A percentile compares a stretch with the other conserved stretches of the same genome.
phyloP scores from a whole-genome alignment of 495 filamentous ascomycete genomes.

The Thozetella sp. region DNA sequence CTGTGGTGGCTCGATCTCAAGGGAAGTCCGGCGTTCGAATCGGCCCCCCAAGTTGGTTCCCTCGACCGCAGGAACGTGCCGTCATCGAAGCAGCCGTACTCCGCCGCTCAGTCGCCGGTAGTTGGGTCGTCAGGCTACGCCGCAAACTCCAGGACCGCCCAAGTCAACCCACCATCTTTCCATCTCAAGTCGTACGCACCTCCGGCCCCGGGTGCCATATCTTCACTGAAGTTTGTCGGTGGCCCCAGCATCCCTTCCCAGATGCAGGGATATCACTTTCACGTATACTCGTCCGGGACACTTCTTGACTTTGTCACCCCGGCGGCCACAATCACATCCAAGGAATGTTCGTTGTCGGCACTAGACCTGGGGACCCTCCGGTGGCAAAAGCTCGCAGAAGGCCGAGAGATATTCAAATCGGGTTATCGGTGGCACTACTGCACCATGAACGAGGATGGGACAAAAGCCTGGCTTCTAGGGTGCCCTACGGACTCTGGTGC shows the following conservation, averaged over 20 bases:
- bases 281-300: slow-evolving; percentile 90
- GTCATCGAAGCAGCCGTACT: slow-evolving; percentile 43
- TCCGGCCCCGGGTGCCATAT: slow-evolving; percentile 78
- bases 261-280: slow-evolving; percentile 88
- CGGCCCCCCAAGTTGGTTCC: slow-evolving; percentile 66
- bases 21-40: slow-evolving; percentile 81
- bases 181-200: slow-evolving; percentile 72
- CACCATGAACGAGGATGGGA: slow-evolving; percentile 87
- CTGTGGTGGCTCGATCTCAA: slow-evolving; percentile 97
- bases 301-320: slow-evolving; percentile 93
- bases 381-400: slow-evolving; percentile 93
- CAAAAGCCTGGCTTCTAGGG: slow-evolving; percentile 95
- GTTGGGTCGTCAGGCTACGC: slow-evolving; percentile 75
- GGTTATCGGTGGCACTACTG: slow-evolving; percentile 98
- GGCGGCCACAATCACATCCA: slow-evolving; percentile 76
- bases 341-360: slow-evolving; percentile 87
- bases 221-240: slow-evolving; percentile 84
- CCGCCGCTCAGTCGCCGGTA: slow-evolving; percentile 34
- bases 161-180: slow-evolving; percentile 72
- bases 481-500: slow-evolving; percentile 69
- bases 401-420: slow-evolving; percentile 84
- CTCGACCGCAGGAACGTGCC: slow-evolving; percentile 50
- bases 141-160: slow-evolving; percentile 86
- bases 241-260: slow-evolving; percentile 87
- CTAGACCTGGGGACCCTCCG: slow-evolving; percentile 82